Percentiles rank a stretch among this genome's conserved stretches.
phyloP scores from a whole-genome alignment of 805 yeast genomes.

The Candida pini region DNA sequence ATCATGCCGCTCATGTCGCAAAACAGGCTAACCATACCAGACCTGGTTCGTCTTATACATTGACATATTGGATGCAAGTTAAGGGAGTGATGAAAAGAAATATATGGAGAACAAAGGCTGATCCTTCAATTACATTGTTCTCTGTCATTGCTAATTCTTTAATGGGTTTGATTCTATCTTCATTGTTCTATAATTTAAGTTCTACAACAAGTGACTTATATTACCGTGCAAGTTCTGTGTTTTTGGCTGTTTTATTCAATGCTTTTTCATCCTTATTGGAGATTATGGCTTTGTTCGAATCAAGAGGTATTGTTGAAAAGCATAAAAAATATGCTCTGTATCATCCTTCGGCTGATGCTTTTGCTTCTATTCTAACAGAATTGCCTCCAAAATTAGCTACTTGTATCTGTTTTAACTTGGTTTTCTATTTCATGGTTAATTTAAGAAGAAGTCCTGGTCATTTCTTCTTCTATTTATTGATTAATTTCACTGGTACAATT shows the following conservation, averaged over 20 bases:
- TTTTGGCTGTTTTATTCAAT: conserved; percentile 57
- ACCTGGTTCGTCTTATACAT: conserved; percentile 45
- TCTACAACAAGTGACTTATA: conserved; percentile 40
- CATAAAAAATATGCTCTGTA: conserved; percentile 50
- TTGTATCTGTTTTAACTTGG: conserved; percentile 41
- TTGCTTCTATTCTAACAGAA: conserved; percentile 47
- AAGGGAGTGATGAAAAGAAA: conserved; percentile 41
- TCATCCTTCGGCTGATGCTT: conserved; percentile 54
- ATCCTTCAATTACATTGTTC: conserved; percentile 40
- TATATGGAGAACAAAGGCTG: conserved; percentile 42
- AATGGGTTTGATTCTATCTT: conserved; percentile 49
- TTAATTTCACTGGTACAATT: conserved; percentile 37
- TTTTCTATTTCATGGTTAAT: conserved; percentile 46
- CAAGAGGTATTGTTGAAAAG: conserved; percentile 51
- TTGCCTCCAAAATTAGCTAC: conserved; percentile 41
- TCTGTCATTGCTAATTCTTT: conserved; percentile 38
- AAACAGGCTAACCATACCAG: conserved; percentile 44
- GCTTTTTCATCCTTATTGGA: conserved; percentile 57
- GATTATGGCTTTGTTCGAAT: conserved; percentile 45
- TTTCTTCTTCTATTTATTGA: conserved; percentile 46
- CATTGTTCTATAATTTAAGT: conserved; percentile 47
- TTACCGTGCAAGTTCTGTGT: conserved; percentile 55
- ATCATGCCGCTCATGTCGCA: conserved; percentile 40
- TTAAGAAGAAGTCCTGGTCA: conserved; percentile 44
- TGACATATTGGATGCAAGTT: conserved; percentile 46